Base-by-base conservation (phyloP, 441 rosid genomes). In the Aquilaria agallochum region DNA sequence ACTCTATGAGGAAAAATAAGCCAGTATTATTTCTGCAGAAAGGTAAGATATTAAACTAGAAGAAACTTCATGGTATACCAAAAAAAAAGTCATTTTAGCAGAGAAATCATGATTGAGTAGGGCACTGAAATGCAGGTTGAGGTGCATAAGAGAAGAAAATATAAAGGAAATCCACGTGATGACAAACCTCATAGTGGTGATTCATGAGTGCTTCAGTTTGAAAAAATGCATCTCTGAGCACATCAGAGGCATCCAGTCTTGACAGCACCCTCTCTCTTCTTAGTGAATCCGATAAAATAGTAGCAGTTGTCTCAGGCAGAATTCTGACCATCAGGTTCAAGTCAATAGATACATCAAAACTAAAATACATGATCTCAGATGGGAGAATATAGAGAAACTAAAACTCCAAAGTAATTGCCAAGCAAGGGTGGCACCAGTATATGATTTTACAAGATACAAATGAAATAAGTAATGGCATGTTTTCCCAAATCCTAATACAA, bases 121-220 rank as follows among this genome's bases (percentile, higher is more conserved):
- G 40, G 45, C 9, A 10, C 45, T 40, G 45, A 8, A 40, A 40
- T 40, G 45, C 9, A 40, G 5, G 6, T 40, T 40, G 45, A 40
- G 9, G 45, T 40, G 45, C 45, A 40, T 40, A 40, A 5, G 45
- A 40, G 45, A 40, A 40, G 56, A 42, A 48, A 44, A 62, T 51
- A 63, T 59, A 60, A 65, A 66, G 60, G 51, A 66, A 40, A 32
- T 20, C 63, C n/a, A 66, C 59, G 53, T 14, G 48, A 55, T 63
- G 55, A 68, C 53, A 68, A 76, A 95, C 99, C 98, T 95, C 99
- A 59, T 92, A 95, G 58, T 60, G 63, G 79, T 88, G 79, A 69
- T 80, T 83, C 90, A 95, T 60, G 80, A 83, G 70, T 60, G 87
- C 89, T 83, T 91, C 99, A n/a, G 97, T 84, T 69, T 71, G 83